Evolutionary conservation across 148 eudicot genomes (phyloP).

Genomic region (Vaccinium macrocarpon): DNA sequence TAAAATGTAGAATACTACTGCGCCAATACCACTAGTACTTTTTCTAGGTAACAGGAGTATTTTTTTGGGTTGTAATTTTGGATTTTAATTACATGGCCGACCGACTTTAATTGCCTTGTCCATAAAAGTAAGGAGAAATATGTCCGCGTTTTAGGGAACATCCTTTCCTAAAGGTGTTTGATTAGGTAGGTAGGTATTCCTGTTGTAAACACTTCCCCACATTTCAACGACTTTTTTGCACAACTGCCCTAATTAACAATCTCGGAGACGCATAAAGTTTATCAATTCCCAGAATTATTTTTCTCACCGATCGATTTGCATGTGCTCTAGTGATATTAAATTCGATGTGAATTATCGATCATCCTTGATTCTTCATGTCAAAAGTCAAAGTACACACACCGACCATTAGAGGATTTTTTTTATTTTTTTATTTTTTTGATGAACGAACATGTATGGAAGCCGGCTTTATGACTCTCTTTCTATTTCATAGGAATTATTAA

Average conservation of each 20-base stretch:
- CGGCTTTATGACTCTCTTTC: no score
- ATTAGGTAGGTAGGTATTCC: constrained; percentile 1
- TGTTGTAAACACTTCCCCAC: background rate
- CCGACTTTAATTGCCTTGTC: background rate
- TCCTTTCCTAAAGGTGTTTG: background rate
- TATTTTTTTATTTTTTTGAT: no score
- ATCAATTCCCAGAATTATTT: background rate
- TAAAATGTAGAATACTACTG: no score
- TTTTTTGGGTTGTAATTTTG: background rate
- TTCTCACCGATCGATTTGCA: background rate
- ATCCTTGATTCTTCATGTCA: background rate
- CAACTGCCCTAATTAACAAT: background rate
- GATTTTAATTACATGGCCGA: background rate
- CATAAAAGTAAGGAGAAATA: background rate
- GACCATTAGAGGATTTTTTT: background rate
- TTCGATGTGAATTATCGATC: background rate
- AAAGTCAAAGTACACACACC: background rate
- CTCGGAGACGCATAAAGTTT: background rate
- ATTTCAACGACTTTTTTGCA: background rate
- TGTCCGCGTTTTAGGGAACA: background rate
- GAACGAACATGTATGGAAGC: no score
- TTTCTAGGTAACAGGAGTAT: background rate
- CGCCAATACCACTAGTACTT: no score
- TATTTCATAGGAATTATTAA: no score
- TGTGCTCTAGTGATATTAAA: background rate